A percentile compares a stretch with the other conserved stretches of the same genome.
Evolutionary conservation across 352 stramenopile genomes (phyloP).

Genomic region (Ochromonadaceae sp.): DNA sequence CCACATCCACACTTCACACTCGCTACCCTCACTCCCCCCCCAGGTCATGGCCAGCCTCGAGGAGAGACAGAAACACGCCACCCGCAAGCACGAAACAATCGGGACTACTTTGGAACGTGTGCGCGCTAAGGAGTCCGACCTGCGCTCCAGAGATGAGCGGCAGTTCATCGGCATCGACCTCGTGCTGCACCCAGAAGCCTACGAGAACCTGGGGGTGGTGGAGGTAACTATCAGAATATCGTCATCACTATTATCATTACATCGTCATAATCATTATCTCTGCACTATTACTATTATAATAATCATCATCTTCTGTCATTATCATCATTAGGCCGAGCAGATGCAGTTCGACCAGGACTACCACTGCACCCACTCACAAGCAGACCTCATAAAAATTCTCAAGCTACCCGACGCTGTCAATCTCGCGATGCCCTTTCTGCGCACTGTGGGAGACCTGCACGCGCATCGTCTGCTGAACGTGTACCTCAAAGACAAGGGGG

Average conservation of each 20-base stretch:
- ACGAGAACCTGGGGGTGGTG: background rate
- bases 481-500: conserved; percentile 21
- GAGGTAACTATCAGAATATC: too few relatives aligned
- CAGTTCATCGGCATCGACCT: conserved; percentile 8
- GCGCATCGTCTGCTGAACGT: conserved; percentile 24
- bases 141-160: conserved; percentile 12
- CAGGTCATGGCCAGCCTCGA: too few relatives aligned
- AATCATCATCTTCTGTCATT: too few relatives aligned
- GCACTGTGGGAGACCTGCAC: conserved; percentile 20
- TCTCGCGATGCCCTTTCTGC: conserved; percentile 27
- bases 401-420: conserved; percentile 20
- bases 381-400: conserved; percentile 25
- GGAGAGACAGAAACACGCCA: too few relatives aligned
- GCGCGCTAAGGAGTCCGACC: conserved; percentile 5
- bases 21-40: too few relatives aligned
- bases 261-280: too few relatives aligned
- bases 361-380: conserved; percentile 7
- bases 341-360: conserved; percentile 31
- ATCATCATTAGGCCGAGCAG: conserved; percentile 27
- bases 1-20: too few relatives aligned
- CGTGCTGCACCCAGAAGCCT: conserved; percentile 2
- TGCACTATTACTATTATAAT: too few relatives aligned
- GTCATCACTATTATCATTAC: too few relatives aligned
- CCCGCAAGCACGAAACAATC: too few relatives aligned
- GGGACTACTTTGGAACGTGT: background rate